Evolutionary conservation across 306 rosid genomes (phyloP).

Genomic region (Echinosophora koreensis): DNA sequence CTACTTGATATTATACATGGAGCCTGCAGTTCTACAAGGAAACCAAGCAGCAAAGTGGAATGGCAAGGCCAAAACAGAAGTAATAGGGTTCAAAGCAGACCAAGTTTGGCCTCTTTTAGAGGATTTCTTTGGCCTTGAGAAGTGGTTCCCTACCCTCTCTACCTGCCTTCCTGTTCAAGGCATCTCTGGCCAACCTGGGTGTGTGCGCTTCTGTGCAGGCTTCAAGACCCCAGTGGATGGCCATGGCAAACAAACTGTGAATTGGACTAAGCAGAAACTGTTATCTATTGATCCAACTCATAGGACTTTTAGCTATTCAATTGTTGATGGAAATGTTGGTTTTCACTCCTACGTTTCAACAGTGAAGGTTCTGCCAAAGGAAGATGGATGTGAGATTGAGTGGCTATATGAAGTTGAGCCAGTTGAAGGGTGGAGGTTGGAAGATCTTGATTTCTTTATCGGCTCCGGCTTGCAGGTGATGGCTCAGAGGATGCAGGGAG

Average conservation of each 20-base stretch:
- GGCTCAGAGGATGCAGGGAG: slow-evolving; percentile 64
- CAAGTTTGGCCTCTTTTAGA: slow-evolving; percentile 66
- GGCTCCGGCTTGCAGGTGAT: slow-evolving; percentile 56
- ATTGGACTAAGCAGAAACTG: slow-evolving; percentile 71
- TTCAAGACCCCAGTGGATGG: slow-evolving; percentile 59
- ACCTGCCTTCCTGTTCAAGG: slow-evolving; percentile 63
- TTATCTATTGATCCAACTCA: slow-evolving; percentile 50
- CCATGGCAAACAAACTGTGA: slow-evolving; percentile 15
- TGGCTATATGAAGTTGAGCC: slow-evolving; percentile 74
- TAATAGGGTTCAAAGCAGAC: slow-evolving; percentile 49
- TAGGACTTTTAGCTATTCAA: slow-evolving; percentile 43
- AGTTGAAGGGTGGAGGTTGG: slow-evolving; percentile 58
- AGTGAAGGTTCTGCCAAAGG: slow-evolving; percentile 36
- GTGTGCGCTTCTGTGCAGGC: slow-evolving; percentile 71
- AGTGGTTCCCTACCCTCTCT: slow-evolving; percentile 66
- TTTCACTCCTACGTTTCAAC: slow-evolving; percentile 58
- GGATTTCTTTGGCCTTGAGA: slow-evolving; percentile 68
- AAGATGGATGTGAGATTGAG: slow-evolving; percentile 53
- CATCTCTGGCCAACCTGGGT: slow-evolving; percentile 57
- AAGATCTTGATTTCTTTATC: slow-evolving; percentile 54
- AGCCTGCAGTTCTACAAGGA: background rate
- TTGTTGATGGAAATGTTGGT: slow-evolving; percentile 67
- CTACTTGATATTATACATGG: slow-evolving; percentile 17
- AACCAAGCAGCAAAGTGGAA: slow-evolving; percentile 53
- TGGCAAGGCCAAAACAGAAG: slow-evolving; percentile 53